Percentiles rank a stretch among this genome's conserved stretches.
Evolutionary conservation across 208 protist genomes (phyloP).

Genomic region (Wallacemonas sp.): DNA sequence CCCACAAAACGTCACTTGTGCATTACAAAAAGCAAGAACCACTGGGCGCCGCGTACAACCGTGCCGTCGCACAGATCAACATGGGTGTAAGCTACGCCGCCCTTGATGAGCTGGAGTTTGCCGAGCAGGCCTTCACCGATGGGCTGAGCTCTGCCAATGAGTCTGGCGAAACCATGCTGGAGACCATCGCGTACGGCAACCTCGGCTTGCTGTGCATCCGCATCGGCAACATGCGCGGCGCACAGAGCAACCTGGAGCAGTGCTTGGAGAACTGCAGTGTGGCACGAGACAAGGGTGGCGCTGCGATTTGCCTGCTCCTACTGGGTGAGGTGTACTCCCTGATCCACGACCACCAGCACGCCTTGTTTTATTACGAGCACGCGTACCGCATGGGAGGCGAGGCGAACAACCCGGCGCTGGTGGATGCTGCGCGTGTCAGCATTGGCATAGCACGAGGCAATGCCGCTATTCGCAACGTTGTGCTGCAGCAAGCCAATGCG

Average conservation of each 20-base stretch:
- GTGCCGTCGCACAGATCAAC: conserved; percentile 85
- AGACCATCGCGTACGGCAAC: conserved; percentile 85
- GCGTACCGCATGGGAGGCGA: conserved; percentile 84
- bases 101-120: conserved; percentile 80
- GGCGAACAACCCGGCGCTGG: conserved; percentile 62
- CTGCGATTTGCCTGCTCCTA: conserved; percentile 80
- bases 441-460: conserved; percentile 81
- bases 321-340: conserved; percentile 86
- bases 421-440: conserved; percentile 76
- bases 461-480: conserved; percentile 55
- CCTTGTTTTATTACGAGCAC: conserved; percentile 90
- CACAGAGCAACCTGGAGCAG: conserved; percentile 75
- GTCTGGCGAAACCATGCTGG: conserved; percentile 61
- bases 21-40: conserved; percentile 86
- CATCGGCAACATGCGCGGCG: conserved; percentile 75
- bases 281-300: conserved; percentile 78
- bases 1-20: conserved; percentile 76
- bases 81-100: conserved; percentile 84
- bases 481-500: conserved; percentile 50
- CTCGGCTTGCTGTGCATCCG: conserved; percentile 72
- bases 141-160: conserved; percentile 60
- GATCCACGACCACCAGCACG: conserved; percentile 83
- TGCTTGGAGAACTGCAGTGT: conserved; percentile 86
- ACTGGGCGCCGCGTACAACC: conserved; percentile 73
- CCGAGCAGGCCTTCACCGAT: conserved; percentile 75